Evolutionary conservation across 1,284 basidiomycete species (phyloP), one percentile per base, ranked within the genome.

Genomic region (Wolfiporia cocos): DNA sequence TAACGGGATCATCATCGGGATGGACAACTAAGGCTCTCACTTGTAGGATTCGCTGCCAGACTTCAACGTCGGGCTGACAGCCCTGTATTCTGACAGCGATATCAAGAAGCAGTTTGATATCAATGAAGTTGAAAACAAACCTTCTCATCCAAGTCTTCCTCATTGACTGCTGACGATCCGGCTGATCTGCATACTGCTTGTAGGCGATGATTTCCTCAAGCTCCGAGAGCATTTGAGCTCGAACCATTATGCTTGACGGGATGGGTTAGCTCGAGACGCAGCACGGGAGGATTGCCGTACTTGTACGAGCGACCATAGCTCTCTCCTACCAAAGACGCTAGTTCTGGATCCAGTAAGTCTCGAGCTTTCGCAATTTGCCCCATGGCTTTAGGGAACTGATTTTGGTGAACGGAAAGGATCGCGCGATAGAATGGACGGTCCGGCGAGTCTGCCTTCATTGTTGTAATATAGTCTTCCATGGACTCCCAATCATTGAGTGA

Each of bases 221-320:
- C 62, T 99, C 96, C 1, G 95, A 94, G 15, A 99, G 74, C 92
- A 98, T 97, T 66, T 99, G 96, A 1, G 97, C 94, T 10, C 96
- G 85, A 41, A 99, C 94, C 72, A 99, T 90, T 34, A 91, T 86
- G 56, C 92, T 95, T 47, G 3, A 45, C 44, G 36, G 49, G 12
- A 3, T 21, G 19, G 29, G 17, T 46, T 21, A 43, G 39, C 19
- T 48, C 42, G 29, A 52, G 51, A 14, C 34, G 29, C 17, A 49
- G 2, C 21, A 19, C 10, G 30, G 35, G 10, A n/a, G 12, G 7
- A 41, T 43, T n/a, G 7, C 63, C 78, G 67, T 55, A 92, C 91
- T 92, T 92, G 66, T 99, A 99, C 1, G 93, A 92, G 32, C 96
- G 81, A 22, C 90, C 91, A 66, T 99, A 99, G 48, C 92, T 92